phyloP scores from a whole-genome alignment of 2,329 filamentous ascomycete genomes.

The Lecanosticta acicola region DNA sequence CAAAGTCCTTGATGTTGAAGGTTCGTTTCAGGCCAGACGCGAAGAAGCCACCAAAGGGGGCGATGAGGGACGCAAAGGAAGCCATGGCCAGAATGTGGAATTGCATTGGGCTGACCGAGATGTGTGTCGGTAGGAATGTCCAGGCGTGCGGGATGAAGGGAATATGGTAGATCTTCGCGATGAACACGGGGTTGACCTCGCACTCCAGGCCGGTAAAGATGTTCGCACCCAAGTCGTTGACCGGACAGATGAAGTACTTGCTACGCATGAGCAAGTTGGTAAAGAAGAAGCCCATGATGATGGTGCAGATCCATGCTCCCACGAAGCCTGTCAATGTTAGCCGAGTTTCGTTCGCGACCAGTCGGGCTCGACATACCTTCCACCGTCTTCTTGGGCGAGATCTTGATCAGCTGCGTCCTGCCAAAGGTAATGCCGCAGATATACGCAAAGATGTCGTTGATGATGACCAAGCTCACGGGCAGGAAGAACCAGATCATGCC shows the following conservation, averaged over 20 bases:
- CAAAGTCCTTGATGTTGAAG: slow-evolving; percentile 99
- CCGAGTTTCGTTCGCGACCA: too few species aligned
- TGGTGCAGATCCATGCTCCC: slow-evolving; percentile 91
- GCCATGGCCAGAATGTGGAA: slow-evolving; percentile 86
- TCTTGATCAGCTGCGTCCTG: slow-evolving; percentile 91
- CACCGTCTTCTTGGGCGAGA: slow-evolving; percentile 98
- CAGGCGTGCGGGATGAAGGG: slow-evolving; percentile 53
- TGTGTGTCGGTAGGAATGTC: slow-evolving; percentile 64
- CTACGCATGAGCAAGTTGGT: slow-evolving; percentile 81
- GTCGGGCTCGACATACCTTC: slow-evolving; percentile 57
- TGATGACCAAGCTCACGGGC: slow-evolving; percentile 89
- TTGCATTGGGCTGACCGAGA: slow-evolving; percentile 82
- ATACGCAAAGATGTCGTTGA: slow-evolving; percentile 98
- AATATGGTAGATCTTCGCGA: slow-evolving; percentile 67
- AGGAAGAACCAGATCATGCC: slow-evolving; percentile 99
- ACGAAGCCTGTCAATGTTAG: slow-evolving; percentile 65
- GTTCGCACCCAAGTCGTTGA: slow-evolving; percentile 92
- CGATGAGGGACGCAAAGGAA: slow-evolving; percentile 92
- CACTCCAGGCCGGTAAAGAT: slow-evolving; percentile 86
- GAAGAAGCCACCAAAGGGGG: slow-evolving; percentile 97
- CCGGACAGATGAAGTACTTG: slow-evolving; percentile 97
- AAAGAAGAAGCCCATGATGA: slow-evolving; percentile 75
- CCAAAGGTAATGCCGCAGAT: slow-evolving; percentile 96
- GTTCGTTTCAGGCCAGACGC: slow-evolving; percentile 95
- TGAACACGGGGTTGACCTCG: slow-evolving; percentile 85